Evolutionary conservation across 495 filamentous ascomycete species (phyloP).

Genomic region (Xylaria telfairii): DNA sequence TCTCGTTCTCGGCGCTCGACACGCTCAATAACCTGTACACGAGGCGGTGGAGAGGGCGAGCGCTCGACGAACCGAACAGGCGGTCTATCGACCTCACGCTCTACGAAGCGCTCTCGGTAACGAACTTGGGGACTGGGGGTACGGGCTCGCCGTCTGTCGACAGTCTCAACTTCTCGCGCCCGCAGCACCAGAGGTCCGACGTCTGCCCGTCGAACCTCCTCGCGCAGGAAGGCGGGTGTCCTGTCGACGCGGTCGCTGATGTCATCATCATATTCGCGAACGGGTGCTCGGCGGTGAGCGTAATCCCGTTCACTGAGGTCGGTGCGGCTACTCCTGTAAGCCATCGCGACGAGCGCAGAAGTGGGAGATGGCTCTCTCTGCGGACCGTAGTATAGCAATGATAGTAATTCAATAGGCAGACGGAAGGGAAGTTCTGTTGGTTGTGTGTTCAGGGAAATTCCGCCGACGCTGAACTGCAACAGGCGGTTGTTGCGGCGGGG

Average conservation of each 20-base stretch:
- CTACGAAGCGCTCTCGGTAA: conserved; percentile 50
- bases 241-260: conserved; percentile 35
- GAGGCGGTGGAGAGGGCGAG: conserved; percentile 49
- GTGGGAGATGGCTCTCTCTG: conserved; percentile 29
- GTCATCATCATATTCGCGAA: conserved; percentile 44
- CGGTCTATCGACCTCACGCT: conserved; percentile 46
- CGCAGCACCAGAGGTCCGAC: conserved; percentile 51
- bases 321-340: conserved; percentile 40
- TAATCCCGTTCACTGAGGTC: conserved; percentile 53
- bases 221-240: conserved; percentile 50
- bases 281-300: conserved; percentile 35
- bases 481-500: neutral
- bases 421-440: neutral
- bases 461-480: neutral
- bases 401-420: neutral
- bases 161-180: conserved; percentile 51
- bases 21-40: conserved; percentile 36
- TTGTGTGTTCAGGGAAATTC: neutral
- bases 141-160: conserved; percentile 48
- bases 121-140: conserved; percentile 51
- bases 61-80: conserved; percentile 38
- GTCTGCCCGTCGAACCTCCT: conserved; percentile 45
- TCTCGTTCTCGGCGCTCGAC: conserved; percentile 36
- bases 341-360: conserved; percentile 33
- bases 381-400: neutral